These are phyloP conservation scores for Fraxinus anomala DNA, from an alignment of 257 asterid species.

Conservation along the genomic window DNA sequence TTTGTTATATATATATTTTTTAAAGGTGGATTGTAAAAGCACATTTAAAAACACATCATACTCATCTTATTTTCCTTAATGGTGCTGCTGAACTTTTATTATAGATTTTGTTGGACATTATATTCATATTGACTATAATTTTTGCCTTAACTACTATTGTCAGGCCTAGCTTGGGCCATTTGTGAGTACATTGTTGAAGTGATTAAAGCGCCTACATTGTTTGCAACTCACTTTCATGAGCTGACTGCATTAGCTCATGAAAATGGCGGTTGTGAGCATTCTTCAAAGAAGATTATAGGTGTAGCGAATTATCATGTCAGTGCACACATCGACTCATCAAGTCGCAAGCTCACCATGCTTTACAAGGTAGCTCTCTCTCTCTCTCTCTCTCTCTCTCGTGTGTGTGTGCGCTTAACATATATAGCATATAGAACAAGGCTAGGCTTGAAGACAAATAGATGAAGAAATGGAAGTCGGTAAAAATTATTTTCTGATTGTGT, in stretches of 20 bases:
- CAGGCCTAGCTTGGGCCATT: slow-evolving; percentile 98
- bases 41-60: not conserved
- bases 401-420: not conserved
- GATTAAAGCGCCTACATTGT: slow-evolving; percentile 85
- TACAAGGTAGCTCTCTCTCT: slow-evolving; percentile 61
- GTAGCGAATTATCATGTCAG: slow-evolving; percentile 91
- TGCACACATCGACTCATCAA: slow-evolving; percentile 88
- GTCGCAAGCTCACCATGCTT: slow-evolving; percentile 95
- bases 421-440: not conserved
- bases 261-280: slow-evolving; percentile 39
- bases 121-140: slow-evolving; percentile 16
- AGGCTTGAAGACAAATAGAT: not conserved
- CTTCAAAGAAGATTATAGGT: slow-evolving; percentile 53
- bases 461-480: not conserved
- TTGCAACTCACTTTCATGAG: slow-evolving; percentile 99
- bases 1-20: too few species aligned
- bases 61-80: not conserved
- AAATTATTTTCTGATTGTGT: not conserved
- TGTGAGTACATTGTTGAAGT: slow-evolving; percentile 89
- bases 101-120: slow-evolving; percentile 10
- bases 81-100: not conserved
- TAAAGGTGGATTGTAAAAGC: not conserved
- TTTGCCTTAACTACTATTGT: slow-evolving; percentile 22
- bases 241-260: slow-evolving; percentile 82
- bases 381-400: slow-evolving; percentile 21